Evolutionary conservation across 805 yeast species (phyloP).

Genomic region (Scheffersomyces stipitis): DNA sequence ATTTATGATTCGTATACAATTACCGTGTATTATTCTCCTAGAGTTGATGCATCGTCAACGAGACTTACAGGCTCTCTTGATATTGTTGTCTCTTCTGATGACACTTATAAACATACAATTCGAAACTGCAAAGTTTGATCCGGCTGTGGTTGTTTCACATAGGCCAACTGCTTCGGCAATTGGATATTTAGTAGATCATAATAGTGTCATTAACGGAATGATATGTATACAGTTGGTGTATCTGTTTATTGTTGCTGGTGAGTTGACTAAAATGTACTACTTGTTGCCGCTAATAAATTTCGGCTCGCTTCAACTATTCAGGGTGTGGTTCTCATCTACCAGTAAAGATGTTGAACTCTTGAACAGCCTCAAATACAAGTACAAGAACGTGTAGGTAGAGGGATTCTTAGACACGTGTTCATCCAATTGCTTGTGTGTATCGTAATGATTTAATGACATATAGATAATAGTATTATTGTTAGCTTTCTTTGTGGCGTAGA

Average conservation of each 20-base stretch:
- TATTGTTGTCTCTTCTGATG: not conserved
- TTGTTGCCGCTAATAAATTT: constrained; percentile 19
- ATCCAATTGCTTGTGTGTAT: too few species aligned
- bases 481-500: too few species aligned
- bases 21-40: constrained; percentile 15
- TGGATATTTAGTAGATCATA: too few species aligned
- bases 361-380: constrained; percentile 19
- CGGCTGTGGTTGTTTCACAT: too few species aligned
- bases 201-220: constrained; percentile 7
- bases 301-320: constrained; percentile 10
- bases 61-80: not conserved
- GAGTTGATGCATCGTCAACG: constrained; percentile 1
- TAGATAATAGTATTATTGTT: too few species aligned
- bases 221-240: constrained; percentile 13
- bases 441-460: too few species aligned
- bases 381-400: constrained; percentile 16
- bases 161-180: too few species aligned
- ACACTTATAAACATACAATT: not conserved
- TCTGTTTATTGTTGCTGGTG: constrained; percentile 1
- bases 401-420: too few species aligned
- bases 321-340: constrained; percentile 13
- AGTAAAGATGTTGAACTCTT: constrained; percentile 12
- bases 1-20: constrained; percentile 13
- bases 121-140: not conserved
- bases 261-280: constrained; percentile 8